Base-by-base conservation (phyloP, 768 basidiomycete species). In the Cyclocybe aegerita region DNA sequence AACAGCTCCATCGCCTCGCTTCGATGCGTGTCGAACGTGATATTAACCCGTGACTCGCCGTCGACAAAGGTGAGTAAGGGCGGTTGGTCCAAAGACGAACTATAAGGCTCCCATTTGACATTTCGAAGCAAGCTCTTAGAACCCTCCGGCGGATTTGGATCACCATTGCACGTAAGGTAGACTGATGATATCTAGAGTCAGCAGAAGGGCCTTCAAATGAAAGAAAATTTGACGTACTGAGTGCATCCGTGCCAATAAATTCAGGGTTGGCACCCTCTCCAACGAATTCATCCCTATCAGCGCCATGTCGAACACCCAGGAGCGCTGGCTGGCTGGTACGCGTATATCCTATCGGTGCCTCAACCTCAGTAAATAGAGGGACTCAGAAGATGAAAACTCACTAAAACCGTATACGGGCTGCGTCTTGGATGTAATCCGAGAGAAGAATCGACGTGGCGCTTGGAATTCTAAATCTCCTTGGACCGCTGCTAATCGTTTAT, bases 401-500 rank as follows among this genome's bases (percentile, higher is more conserved):
- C 74, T 41, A 58, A 62, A 74, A 5, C 63, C 61, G 63, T 65
- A 74, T 0, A 60, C 61, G 2, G 63, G 56, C 50, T 74, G 69
- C 4, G 58, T 70, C 10, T 46, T 52, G 0, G 71, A 63, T 0
- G 61, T 57, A 3, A 61, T 50, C 14, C 65, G 39, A 11, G 74
- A 54, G 50, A 73, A 65, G 47, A 65, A 69, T 11, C 73, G 64
- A 4, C 71, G 65, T 17, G 64, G 65, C 6, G 61, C 66, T 31
- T 71, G 64, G 54, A 72, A 73, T 9, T 51, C 43, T 5, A 61
- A 40, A 50, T 77, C 74, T 1, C 74, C 73, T 39, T 64, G 64
- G 12, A 72, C 43, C 0, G 71, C 69, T 1, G 73, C 66, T 4
- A 74, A 49, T 3, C 75, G 69, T 50, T 75, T 75, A 56, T 60